Base-by-base conservation (phyloP, 257 asterid genomes). In the Coffea eugenioides region DNA sequence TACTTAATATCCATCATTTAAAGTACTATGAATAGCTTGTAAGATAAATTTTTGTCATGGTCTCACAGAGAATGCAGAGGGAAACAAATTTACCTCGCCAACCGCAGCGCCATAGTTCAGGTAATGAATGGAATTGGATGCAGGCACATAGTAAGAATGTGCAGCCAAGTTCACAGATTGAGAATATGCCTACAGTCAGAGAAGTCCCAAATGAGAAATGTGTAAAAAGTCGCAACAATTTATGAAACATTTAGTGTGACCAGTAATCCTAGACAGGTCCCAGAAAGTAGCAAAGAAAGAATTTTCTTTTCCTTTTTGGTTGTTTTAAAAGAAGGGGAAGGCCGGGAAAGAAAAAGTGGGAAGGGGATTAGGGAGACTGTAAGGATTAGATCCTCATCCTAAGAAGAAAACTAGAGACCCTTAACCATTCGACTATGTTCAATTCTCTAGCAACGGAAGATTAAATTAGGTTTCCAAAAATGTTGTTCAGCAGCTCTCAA, bases 41-140 rank as follows among this genome's bases (percentile, higher is more conserved):
- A 39, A 39, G 43, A 39, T 39, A 39, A 39, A 39, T 39, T 39
- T 39, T 39, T 39, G 43, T 39, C 43, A 39, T 39, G 43, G 43
- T 2, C 43, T 39, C 43, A 39, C 43, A 39, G 43, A 39, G 4
- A 4, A 39, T 2, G 43, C 43, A 39, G 43, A 39, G 43, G 43
- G 43, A 39, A 39, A 39, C 43, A 79, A 69, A 43, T 13, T 77
- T 85, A 92, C 95, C 97, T 92, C 96, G 23, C 96, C 89, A 45
- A 90, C 88, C 7, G 91, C 93, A 64, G 87, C 96, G 34, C 97
- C 97, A 11, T 87, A 91, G 80, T 84, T 90, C 84, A 92, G 82
- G 78, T 92, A 92, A 31, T 9, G 34, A 18, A 12, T 59, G 80
- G 88, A 82, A 83, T 81, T 79, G 43, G 66, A 72, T 31, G 84